Conservation (phyloP, 805 yeast genomes). For the Blastobotrys terrestris region DNA sequence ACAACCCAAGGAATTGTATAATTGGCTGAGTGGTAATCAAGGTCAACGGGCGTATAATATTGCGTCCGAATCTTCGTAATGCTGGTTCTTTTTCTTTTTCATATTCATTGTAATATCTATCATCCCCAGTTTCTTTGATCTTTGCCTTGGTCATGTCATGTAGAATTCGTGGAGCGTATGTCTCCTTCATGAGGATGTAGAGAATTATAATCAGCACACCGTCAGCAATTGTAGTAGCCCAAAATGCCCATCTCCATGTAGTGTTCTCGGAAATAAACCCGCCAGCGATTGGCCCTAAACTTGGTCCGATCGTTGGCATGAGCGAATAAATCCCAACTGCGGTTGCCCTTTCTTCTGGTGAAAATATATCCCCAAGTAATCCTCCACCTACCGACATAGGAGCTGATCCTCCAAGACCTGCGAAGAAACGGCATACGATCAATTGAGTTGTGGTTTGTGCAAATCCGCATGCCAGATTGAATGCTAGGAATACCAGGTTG, state of each 20-base stretch:
- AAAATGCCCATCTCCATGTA: constrained; percentile 60
- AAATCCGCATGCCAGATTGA: constrained; percentile 52
- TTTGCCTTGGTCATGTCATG: constrained; percentile 39
- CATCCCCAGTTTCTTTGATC: constrained; percentile 49
- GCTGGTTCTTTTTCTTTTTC: constrained; percentile 32
- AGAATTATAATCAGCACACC: constrained; percentile 42
- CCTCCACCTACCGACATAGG: constrained; percentile 68
- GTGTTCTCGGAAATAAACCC: constrained; percentile 49
- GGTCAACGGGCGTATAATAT: constrained; percentile 50
- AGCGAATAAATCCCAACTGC: constrained; percentile 52
- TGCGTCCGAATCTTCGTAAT: constrained; percentile 32
- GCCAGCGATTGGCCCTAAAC: constrained; percentile 41
- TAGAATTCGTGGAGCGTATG: constrained; percentile 52
- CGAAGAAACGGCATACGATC: constrained; percentile 51
- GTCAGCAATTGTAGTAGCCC: constrained; percentile 48
- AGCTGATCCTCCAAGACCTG: constrained; percentile 61
- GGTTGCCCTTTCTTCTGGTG: constrained; percentile 43
- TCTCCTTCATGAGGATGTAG: constrained; percentile 44
- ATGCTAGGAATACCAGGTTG: constrained; percentile 38
- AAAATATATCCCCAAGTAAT: constrained; percentile 53
- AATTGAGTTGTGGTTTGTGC: constrained; percentile 51
- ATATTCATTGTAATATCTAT: constrained; percentile 49
- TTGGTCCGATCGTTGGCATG: constrained; percentile 57
- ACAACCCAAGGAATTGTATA: constrained; percentile 54
- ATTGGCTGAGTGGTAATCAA: constrained; percentile 53